A percentile compares a stretch with the other conserved stretches of the same genome.
Evolutionary conservation across 2,329 filamentous ascomycete genomes (phyloP).

Genomic region (Ceratocystis albifundus): DNA sequence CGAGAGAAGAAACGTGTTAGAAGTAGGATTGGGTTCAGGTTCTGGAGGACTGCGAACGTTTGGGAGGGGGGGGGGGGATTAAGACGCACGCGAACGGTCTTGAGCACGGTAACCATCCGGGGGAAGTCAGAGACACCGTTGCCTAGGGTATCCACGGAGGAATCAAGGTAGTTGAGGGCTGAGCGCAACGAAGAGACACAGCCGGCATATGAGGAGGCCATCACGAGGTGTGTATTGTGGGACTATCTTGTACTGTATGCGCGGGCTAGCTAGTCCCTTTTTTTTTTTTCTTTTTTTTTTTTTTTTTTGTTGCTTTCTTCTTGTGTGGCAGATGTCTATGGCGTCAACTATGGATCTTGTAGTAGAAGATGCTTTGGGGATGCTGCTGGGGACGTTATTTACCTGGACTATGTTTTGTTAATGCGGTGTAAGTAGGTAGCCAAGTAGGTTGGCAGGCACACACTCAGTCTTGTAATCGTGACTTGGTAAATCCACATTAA

Average conservation of each 20-base stretch:
- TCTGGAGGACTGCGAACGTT: no score
- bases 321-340: neutral
- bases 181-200: slow-evolving; percentile 49
- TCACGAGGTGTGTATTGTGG: neutral
- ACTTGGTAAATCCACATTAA: no score
- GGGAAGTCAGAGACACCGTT: slow-evolving; percentile 48
- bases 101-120: slow-evolving; percentile 43
- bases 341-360: neutral
- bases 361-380: no score
- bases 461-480: no score
- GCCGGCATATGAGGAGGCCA: slow-evolving; percentile 36
- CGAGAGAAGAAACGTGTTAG: slow-evolving; percentile 63
- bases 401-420: no score
- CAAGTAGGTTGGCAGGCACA: no score
- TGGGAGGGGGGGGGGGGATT: neutral
- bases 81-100: slow-evolving; percentile 43
- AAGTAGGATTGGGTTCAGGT: neutral
- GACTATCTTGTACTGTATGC: no score
- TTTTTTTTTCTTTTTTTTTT: no score
- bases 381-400: no score
- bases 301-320: no score
- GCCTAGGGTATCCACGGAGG: slow-evolving; percentile 47
- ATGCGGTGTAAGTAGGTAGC: no score
- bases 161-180: slow-evolving; percentile 50
- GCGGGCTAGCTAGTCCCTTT: neutral